Percentiles rank a stretch among this genome's conserved stretches.
phyloP scores from a whole-genome alignment of 768 basidiomycete species.

The Udeniomyces megalosporus region DNA sequence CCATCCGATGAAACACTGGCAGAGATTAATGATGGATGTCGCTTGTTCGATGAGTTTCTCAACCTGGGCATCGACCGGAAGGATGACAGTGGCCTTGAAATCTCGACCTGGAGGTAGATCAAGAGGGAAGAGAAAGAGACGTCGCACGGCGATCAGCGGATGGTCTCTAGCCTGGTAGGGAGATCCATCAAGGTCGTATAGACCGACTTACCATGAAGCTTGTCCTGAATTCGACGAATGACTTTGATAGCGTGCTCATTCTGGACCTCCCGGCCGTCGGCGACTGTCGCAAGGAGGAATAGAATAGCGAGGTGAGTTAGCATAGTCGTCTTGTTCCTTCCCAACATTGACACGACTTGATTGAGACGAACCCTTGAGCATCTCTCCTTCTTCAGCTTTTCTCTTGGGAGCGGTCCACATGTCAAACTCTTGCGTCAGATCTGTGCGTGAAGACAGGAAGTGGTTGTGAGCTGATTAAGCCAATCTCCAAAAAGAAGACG shows the following conservation, averaged over 20 bases:
- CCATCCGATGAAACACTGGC: slow-evolving; percentile 61
- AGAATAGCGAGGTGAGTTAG: neutral
- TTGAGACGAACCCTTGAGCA: slow-evolving; percentile 60
- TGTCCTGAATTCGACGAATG: slow-evolving; percentile 86
- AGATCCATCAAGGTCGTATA: slow-evolving; percentile 18
- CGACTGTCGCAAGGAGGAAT: slow-evolving; percentile 22
- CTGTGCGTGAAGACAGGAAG: neutral
- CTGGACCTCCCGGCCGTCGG: slow-evolving; percentile 60
- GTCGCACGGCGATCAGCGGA: too few relatives aligned
- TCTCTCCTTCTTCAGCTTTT: slow-evolving; percentile 74
- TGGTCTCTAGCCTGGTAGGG: neutral
- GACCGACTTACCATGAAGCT: slow-evolving; percentile 92
- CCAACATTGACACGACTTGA: too few relatives aligned
- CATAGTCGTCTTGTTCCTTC: too few relatives aligned
- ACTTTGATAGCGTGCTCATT: slow-evolving; percentile 82
- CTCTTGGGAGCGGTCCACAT: slow-evolving; percentile 67
- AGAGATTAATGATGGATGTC: slow-evolving; percentile 82
- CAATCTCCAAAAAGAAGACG: neutral
- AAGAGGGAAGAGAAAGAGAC: too few relatives aligned
- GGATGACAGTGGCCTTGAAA: slow-evolving; percentile 65
- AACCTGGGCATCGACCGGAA: slow-evolving; percentile 70
- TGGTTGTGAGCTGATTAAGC: neutral
- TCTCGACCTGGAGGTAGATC: too few relatives aligned
- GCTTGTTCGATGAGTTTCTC: slow-evolving; percentile 86
- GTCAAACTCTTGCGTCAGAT: slow-evolving; percentile 29